Percentiles rank a stretch among this genome's conserved stretches.
Conservation (phyloP, 495 filamentous ascomycete species). For the Aspergillus nanangensis region DNA sequence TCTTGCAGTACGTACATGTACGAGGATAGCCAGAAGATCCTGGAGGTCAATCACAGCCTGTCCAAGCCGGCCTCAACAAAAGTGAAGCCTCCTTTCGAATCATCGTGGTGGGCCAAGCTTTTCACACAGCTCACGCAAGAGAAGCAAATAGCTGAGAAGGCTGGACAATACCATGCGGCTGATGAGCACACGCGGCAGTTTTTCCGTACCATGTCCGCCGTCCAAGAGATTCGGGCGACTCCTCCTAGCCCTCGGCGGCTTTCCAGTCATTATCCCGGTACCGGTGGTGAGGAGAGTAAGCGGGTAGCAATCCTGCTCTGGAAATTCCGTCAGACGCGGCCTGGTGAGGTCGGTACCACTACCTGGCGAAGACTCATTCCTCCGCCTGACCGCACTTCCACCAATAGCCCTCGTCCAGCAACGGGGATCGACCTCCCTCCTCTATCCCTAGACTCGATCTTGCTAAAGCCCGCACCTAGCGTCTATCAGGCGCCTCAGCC, state of each 20-base stretch:
- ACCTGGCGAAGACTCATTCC: slow-evolving; percentile 49
- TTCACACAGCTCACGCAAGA: slow-evolving; percentile 42
- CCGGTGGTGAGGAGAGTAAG: slow-evolving; percentile 31
- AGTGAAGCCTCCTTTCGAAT: slow-evolving; percentile 43
- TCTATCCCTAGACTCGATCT: slow-evolving; percentile 35
- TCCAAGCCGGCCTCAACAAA: slow-evolving; percentile 35
- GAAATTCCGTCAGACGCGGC: slow-evolving; percentile 47
- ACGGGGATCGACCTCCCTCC: slow-evolving; percentile 37
- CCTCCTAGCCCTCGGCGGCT: slow-evolving; percentile 26
- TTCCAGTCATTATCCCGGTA: slow-evolving; percentile 25
- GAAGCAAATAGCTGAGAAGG: slow-evolving; percentile 32
- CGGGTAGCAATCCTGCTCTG: slow-evolving; percentile 49
- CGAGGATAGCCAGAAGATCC: slow-evolving; percentile 28
- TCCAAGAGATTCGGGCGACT: slow-evolving; percentile 45
- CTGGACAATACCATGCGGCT: slow-evolving; percentile 30
- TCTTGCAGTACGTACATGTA: slow-evolving; percentile 44
- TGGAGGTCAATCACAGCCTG: slow-evolving; percentile 32
- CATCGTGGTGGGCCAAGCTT: slow-evolving; percentile 43
- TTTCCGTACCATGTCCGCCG: slow-evolving; percentile 41
- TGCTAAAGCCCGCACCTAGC: slow-evolving; percentile 26
- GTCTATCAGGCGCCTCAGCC: slow-evolving; percentile 31
- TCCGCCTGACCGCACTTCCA: slow-evolving; percentile 32
- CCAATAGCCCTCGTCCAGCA: slow-evolving; percentile 33
- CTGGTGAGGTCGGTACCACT: slow-evolving; percentile 43
- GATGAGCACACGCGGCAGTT: slow-evolving; percentile 35